Percentiles rank a stretch among this genome's conserved stretches.
Conservation (phyloP, 1,284 basidiomycete genomes). For the Rhodotorula sp. region DNA sequence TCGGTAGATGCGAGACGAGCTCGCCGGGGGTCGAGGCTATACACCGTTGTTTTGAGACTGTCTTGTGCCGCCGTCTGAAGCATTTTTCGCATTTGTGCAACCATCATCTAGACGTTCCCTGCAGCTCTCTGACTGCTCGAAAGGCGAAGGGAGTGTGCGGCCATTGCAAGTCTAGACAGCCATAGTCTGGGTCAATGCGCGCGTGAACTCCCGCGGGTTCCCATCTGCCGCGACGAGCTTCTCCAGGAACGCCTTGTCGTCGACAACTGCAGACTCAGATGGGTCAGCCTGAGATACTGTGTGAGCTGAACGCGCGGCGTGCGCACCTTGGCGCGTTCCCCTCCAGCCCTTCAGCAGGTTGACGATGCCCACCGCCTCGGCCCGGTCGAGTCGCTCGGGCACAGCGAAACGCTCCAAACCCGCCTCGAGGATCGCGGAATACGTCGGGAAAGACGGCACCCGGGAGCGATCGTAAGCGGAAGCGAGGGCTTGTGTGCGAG, state of each 20-base stretch:
- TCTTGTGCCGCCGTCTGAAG: no score
- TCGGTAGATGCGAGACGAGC: background rate
- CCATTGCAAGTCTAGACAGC: constrained; percentile 8
- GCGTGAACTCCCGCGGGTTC: constrained; percentile 28
- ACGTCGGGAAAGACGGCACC: constrained; percentile 40
- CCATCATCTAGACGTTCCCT: background rate
- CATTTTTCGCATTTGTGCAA: background rate
- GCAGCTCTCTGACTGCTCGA: no score
- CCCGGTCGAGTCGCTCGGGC: constrained; percentile 46
- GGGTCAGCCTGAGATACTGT: background rate
- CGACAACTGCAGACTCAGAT: constrained; percentile 15
- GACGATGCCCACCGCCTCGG: constrained; percentile 53
- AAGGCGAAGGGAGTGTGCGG: background rate
- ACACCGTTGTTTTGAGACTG: no score
- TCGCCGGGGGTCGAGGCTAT: no score
- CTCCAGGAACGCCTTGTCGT: constrained; percentile 34
- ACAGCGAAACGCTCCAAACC: constrained; percentile 49
- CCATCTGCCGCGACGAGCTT: constrained; percentile 31
- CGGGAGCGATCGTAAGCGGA: constrained; percentile 48
- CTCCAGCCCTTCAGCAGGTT: constrained; percentile 50
- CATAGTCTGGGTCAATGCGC: constrained; percentile 11
- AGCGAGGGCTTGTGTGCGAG: constrained; percentile 26
- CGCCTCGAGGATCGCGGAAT: constrained; percentile 40
- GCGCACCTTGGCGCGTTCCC: constrained; percentile 47
- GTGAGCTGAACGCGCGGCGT: no score